A percentile compares a stretch with the other conserved stretches of the same genome.
Evolutionary conservation across 2,329 filamentous ascomycete species (phyloP).

Genomic region (Thielaviopsis ethacetica): DNA sequence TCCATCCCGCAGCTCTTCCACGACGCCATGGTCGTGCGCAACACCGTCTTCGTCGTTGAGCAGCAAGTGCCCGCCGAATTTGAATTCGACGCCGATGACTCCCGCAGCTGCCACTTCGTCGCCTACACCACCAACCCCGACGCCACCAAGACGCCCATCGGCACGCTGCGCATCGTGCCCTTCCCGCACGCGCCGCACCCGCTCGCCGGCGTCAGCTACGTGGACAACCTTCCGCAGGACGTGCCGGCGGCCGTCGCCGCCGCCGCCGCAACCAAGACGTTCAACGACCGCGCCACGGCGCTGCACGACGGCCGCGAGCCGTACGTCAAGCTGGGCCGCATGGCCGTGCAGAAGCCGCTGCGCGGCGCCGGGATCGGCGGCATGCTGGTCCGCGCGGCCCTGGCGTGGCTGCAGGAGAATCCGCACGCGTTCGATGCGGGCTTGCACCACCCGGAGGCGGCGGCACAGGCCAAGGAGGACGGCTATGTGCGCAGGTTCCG

Average conservation of each 20-base stretch:
- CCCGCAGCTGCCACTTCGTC: constrained; percentile 71
- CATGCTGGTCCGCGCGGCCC: constrained; percentile 48
- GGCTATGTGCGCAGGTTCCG: constrained; percentile 26
- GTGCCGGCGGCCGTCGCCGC: constrained; percentile 12
- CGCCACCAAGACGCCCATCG: constrained; percentile 39
- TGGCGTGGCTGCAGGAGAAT: constrained; percentile 52
- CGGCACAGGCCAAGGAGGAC: constrained; percentile 15
- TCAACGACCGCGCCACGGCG: constrained; percentile 28
- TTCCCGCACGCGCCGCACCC: constrained; percentile 59
- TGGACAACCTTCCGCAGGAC: constrained; percentile 24
- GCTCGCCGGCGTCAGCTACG: constrained; percentile 30
- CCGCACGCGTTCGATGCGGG: constrained; percentile 29
- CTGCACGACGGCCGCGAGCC: constrained; percentile 49
- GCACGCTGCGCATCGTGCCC: constrained; percentile 65
- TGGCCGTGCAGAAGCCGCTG: constrained; percentile 53
- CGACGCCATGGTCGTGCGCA: constrained; percentile 46
- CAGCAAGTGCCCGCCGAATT: constrained; percentile 43
- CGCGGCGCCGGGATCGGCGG: constrained; percentile 49
- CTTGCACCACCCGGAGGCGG: constrained; percentile 24
- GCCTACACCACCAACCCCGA: constrained; percentile 48
- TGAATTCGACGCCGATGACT: constrained; percentile 71
- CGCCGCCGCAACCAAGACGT: constrained; percentile 12
- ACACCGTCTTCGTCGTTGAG: constrained; percentile 43
- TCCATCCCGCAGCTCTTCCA: constrained; percentile 38
- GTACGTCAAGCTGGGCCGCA: constrained; percentile 66